Evolutionary conservation across 192 early-diverging fungal species (phyloP), one percentile per base, ranked within the genome.

Genomic region (Phlyctochytrium planicorne): DNA sequence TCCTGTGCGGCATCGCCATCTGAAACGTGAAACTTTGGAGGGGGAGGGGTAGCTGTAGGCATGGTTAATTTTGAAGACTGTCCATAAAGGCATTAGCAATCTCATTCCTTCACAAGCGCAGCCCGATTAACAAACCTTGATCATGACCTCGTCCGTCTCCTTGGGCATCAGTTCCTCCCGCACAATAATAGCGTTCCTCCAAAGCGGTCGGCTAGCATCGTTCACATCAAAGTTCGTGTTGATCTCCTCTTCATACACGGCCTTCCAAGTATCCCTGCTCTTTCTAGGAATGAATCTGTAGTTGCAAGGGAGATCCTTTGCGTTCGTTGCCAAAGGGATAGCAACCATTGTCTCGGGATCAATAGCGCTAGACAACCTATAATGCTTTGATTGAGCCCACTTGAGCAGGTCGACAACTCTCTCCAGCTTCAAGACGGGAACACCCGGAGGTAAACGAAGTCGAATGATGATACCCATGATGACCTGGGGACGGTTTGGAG

Each of bases 181-280:
- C 25, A 70, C 73, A 37, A 78, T 52, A 40, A 78, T 74, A 16
- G 63, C 63, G 29, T 36, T 62, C 25, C 66, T 63, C 80, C 80
- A 82, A 17, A 79, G 69, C 6, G 75, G 74, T 29, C 47, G n/a
- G 16, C 34, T 30, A 0, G 37, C 32, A 55, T 79, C 77, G 27
- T 67, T 61, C 6, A 79, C 25, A 52, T 82, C 72, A 53, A 76
- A 82, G 50, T 76, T 73, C 25, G 68, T 66, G 63, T 82, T 82
- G 57, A 82, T 59, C 27, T 76, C 78, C 30, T 79, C 62, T n/a
- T 59, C 37, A 34, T 75, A 73, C 2, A 73, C 74, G 4, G 60
- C 30, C 33, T 63, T 20, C 73, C 70, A 79, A 14, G 34, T 65
- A 34, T 70, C 63, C n/a, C 52, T 70, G 14, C 20, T 23, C 14